phyloP scores from a whole-genome alignment of 169 alveolate species.

The Plasmodium gallinaceum region DNA sequence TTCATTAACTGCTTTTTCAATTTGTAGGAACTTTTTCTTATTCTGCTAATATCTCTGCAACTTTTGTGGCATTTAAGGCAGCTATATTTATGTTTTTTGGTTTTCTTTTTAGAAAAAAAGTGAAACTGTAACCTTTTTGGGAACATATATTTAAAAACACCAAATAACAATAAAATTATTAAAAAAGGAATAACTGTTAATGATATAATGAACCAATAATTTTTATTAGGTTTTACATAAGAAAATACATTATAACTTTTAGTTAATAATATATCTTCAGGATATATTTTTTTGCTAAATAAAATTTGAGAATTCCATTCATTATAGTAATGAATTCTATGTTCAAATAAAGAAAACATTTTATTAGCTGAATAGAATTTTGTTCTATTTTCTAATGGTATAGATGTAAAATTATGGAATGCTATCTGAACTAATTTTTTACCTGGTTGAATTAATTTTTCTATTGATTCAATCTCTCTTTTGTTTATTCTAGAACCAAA shows the following conservation, averaged over 20 bases:
- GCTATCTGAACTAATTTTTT: conserved; percentile 51
- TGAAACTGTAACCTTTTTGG: background rate
- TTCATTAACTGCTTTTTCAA: too few relatives aligned
- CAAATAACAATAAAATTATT: conserved; percentile 13
- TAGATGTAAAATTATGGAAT: conserved; percentile 45
- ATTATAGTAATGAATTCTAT: conserved; percentile 35
- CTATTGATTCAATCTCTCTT: conserved; percentile 28
- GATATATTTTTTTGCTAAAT: conserved; percentile 37
- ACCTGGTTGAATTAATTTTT: conserved; percentile 27
- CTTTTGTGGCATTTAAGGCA: background rate
- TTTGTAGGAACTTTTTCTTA: background rate
- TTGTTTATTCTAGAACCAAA: conserved; percentile 51
- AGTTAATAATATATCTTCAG: conserved; percentile 40
- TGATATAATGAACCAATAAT: conserved; percentile 41
- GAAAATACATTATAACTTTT: conserved; percentile 43
- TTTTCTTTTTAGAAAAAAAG: conserved; percentile 14
- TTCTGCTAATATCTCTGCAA: background rate
- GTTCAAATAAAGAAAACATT: conserved; percentile 53
- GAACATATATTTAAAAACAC: conserved; percentile 11
- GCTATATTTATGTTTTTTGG: conserved; percentile 15
- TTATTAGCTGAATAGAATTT: conserved; percentile 41
- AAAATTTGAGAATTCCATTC: conserved; percentile 53
- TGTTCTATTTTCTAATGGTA: conserved; percentile 26
- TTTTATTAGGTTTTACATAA: background rate
- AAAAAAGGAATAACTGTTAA: conserved; percentile 32